Conservation (phyloP, 441 rosid species). For the Francoa sonchifolia region DNA sequence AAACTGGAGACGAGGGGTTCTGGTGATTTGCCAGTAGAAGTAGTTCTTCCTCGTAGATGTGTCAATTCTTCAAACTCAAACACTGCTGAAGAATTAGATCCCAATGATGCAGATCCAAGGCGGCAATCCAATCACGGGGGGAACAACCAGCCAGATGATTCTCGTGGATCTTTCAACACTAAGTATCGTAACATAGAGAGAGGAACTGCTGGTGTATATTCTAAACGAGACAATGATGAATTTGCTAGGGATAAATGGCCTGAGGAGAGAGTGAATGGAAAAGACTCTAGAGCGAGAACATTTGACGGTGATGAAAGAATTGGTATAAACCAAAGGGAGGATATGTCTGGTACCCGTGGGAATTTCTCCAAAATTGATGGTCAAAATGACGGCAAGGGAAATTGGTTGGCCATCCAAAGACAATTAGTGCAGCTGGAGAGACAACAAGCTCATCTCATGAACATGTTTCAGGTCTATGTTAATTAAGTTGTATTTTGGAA, state of each 20-base stretch:
- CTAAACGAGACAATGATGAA: constrained; percentile 25
- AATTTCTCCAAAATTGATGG: constrained; percentile 48
- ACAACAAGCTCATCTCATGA: constrained; percentile 87
- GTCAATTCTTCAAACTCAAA: constrained; percentile 43
- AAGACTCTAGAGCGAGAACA: constrained; percentile 41
- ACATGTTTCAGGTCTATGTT: constrained; percentile 88
- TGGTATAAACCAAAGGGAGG: constrained; percentile 42
- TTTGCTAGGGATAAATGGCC: constrained; percentile 21
- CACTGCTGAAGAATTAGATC: constrained; percentile 44
- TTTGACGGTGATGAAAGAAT: constrained; percentile 38
- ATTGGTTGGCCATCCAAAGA: constrained; percentile 93
- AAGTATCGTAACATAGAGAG: constrained; percentile 37
- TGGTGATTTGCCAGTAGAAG: constrained; percentile 83
- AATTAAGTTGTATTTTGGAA: constrained; percentile 4
- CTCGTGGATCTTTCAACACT: constrained; percentile 27
- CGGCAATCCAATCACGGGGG: constrained; percentile 36
- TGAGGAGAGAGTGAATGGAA: constrained; percentile 32
- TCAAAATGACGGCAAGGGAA: constrained; percentile 77
- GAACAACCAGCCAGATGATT: constrained; percentile 38
- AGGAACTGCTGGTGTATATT: constrained; percentile 23
- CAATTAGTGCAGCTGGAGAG: constrained; percentile 87
- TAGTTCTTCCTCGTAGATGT: constrained; percentile 72
- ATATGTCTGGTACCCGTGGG: constrained; percentile 36
- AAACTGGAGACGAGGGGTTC: constrained; percentile 71
- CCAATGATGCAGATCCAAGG: constrained; percentile 32